Evolutionary conservation across 805 yeast species (phyloP).

Genomic region (Wickerhamiella azyma): DNA sequence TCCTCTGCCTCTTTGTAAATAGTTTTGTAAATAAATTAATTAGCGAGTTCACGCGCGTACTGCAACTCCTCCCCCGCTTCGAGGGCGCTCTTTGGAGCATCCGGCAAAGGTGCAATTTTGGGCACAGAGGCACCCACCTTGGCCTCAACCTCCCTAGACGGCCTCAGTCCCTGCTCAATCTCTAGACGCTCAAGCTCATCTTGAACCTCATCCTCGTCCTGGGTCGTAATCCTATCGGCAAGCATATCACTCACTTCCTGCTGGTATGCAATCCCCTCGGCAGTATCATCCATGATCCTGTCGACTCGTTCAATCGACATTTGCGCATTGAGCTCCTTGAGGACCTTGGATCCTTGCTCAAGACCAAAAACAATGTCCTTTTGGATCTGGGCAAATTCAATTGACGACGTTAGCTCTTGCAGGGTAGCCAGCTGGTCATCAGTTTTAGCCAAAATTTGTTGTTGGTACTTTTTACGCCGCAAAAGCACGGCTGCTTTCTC

Average conservation of each 20-base stretch:
- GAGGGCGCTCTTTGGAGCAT: neutral
- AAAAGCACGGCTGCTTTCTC: slow-evolving; percentile 55
- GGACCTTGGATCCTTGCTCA: slow-evolving; percentile 63
- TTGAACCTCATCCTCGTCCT: slow-evolving; percentile 26
- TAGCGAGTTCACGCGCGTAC: neutral
- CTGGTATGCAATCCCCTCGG: slow-evolving; percentile 69
- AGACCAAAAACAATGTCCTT: slow-evolving; percentile 71
- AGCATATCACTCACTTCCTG: slow-evolving; percentile 33
- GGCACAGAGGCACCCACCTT: neutral
- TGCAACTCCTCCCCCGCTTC: neutral
- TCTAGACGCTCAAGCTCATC: slow-evolving; percentile 17
- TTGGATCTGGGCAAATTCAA: slow-evolving; percentile 84
- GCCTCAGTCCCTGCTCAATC: slow-evolving; percentile 4
- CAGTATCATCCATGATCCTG: slow-evolving; percentile 65
- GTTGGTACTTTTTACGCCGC: slow-evolving; percentile 70
- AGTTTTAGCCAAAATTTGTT: slow-evolving; percentile 52
- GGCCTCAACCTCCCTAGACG: neutral
- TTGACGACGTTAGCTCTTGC: slow-evolving; percentile 47
- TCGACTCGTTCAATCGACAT: slow-evolving; percentile 71
- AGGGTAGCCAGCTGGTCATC: slow-evolving; percentile 65
- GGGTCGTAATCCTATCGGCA: slow-evolving; percentile 25
- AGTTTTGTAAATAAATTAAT: neutral
- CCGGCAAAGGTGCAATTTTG: neutral
- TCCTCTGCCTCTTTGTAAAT: no score
- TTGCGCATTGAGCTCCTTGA: slow-evolving; percentile 64